Conservation (phyloP, 306 rosid genomes). For the Senna tora region DNA sequence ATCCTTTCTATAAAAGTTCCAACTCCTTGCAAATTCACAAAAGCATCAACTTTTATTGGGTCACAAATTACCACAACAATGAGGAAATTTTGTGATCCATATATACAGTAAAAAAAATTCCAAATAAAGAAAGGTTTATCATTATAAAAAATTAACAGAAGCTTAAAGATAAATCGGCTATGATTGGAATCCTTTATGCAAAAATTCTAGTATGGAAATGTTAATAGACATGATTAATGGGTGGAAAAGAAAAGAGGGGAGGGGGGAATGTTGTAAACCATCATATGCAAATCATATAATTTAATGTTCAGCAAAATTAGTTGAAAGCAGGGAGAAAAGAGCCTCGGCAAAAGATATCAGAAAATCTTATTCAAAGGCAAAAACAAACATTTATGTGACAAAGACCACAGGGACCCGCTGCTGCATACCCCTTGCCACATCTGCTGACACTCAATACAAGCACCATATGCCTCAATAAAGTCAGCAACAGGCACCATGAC, state of each 20-base stretch:
- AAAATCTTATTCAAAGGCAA: conserved; percentile 34
- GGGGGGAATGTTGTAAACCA: not conserved
- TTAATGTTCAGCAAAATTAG: conserved; percentile 15
- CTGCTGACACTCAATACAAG: conserved; percentile 51
- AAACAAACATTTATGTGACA: conserved; percentile 47
- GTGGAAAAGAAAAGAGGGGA: not conserved
- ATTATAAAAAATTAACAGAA: not conserved
- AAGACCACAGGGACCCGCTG: conserved; percentile 49
- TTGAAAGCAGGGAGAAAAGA: conserved; percentile 22
- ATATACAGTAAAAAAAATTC: too few relatives aligned
- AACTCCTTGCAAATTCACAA: conserved; percentile 26
- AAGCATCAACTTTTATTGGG: conserved; percentile 27
- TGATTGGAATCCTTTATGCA: conserved; percentile 9
- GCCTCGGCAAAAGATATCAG: conserved; percentile 22
- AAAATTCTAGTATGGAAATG: not conserved
- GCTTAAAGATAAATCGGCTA: conserved; percentile 8
- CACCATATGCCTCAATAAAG: conserved; percentile 63
- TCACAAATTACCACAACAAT: conserved; percentile 4
- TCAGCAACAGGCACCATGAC: conserved; percentile 58
- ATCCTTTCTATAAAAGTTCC: conserved; percentile 17
- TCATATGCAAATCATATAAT: conserved; percentile 19
- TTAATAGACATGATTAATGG: conserved; percentile 6
- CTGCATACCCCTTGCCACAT: conserved; percentile 57
- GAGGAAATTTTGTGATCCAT: not conserved
- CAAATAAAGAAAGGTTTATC: not conserved